Evolutionary conservation across 306 rosid species (phyloP).

Genomic region (Pterocarpus santalinus): DNA sequence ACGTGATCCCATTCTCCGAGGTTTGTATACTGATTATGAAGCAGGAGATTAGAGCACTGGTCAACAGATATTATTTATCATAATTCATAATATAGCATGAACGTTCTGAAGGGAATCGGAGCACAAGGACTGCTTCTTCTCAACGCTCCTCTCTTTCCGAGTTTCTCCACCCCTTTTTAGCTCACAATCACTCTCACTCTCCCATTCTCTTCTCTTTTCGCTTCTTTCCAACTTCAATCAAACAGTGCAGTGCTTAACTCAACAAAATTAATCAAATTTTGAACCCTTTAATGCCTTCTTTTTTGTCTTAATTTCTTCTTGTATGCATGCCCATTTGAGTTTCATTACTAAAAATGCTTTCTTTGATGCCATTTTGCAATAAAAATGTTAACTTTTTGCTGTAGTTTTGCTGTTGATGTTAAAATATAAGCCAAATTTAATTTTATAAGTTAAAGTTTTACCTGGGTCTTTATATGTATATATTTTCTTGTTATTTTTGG

Average conservation of each 20-base stretch:
- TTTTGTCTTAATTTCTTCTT: neutral
- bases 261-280: neutral
- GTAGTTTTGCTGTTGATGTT: neutral
- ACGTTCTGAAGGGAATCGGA: neutral
- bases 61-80: neutral
- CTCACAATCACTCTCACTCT: conserved; percentile 26
- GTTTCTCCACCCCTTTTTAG: too few relatives aligned
- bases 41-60: neutral
- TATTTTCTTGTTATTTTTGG: neutral
- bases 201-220: neutral
- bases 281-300: neutral
- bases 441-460: conserved; percentile 10
- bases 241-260: conserved; percentile 15
- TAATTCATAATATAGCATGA: neutral
- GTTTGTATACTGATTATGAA: neutral
- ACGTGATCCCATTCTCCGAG: too few relatives aligned
- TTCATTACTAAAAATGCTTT: conserved; percentile 32
- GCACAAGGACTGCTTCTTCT: conserved; percentile 56
- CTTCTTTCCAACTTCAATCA: neutral
- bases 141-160: neutral
- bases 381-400: neutral
- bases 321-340: conserved; percentile 8
- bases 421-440: conserved; percentile 4
- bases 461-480: neutral
- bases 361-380: neutral